A percentile compares a stretch with the other conserved stretches of the same genome.
Conservation (phyloP, 495 filamentous ascomycete species). For the Rusavskia elegans region DNA sequence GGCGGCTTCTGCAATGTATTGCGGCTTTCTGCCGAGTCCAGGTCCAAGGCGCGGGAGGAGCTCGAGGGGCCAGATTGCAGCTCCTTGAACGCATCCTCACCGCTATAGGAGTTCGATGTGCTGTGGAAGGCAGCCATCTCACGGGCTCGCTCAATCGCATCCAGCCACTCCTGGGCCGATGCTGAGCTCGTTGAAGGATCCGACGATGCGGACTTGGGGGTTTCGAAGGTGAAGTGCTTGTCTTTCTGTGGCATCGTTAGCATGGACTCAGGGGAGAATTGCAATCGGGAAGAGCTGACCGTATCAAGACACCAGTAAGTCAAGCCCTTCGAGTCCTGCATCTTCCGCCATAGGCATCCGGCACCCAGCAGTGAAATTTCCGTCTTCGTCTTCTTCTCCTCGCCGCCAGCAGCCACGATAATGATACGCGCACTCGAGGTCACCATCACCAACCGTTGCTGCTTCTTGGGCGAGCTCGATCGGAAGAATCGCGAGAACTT, state of each 20-base stretch:
- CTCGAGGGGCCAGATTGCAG: conserved; percentile 57
- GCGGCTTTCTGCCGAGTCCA: conserved; percentile 24
- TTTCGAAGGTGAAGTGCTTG: conserved; percentile 87
- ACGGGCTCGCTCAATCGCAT: conserved; percentile 62
- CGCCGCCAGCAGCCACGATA: conserved; percentile 79
- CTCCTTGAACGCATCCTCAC: conserved; percentile 55
- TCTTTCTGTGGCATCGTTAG: conserved; percentile 44
- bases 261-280: background rate
- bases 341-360: conserved; percentile 61
- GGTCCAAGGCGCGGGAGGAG: conserved; percentile 58
- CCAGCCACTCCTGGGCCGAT: conserved; percentile 73
- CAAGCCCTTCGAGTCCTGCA: conserved; percentile 67
- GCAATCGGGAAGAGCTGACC: conserved; percentile 36
- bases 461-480: conserved; percentile 75
- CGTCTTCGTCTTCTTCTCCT: conserved; percentile 87
- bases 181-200: conserved; percentile 27
- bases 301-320: conserved; percentile 87
- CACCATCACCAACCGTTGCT: conserved; percentile 87
- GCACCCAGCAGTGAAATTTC: conserved; percentile 66
- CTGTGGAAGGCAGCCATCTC: conserved; percentile 65
- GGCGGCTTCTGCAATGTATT: conserved; percentile 32
- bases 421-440: conserved; percentile 82
- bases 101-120: conserved; percentile 45
- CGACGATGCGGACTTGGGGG: conserved; percentile 49
- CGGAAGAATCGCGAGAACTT: conserved; percentile 89